Evolutionary conservation across 768 basidiomycete species (phyloP), one percentile per base, ranked within the genome.

Genomic region (Russula compacta): DNA sequence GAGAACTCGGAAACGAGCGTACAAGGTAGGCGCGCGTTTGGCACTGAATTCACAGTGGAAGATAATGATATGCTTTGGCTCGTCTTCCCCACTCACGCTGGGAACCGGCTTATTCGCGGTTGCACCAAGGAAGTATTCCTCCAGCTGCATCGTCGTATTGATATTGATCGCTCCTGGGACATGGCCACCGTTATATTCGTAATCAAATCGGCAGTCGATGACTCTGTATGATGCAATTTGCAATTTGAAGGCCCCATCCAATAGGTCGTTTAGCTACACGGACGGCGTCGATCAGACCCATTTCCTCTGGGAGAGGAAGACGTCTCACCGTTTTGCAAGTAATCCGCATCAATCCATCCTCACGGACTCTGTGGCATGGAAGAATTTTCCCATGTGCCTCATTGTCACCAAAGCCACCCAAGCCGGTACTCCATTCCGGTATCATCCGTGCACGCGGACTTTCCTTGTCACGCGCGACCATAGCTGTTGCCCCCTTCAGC

Each of bases 21-120:
- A 95, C 95, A 95, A 92, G 9, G 95, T 95, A 1, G 97, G 97
- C 0, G 94, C 97, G 46, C 97, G 81, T 74, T 97, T 97, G 17
- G 83, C 87, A 65, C 91, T 94, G 70, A 98, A 98, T 74, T 99
- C 97, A 77, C 97, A 99, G 70, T 99, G 97, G 79, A 99, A 98
- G 49, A 99, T 81, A 44, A 98, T 74, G 36, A 98, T 76, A 1
- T 88, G 93, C 76, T 95, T 95, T 73, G 79, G 81, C 14, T 76
- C 75, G 0, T 72, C 58, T 66, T 94, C 88, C 21, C 91, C 89
- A 71, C 92, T 94, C 43, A 82, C 77, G 38, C 85, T 86, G 5
- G 87, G 82, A 59, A 72, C 76, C 10, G 89, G 87, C 71, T 80
- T 85, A 58, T 73, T 75, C 64, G 77, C 70, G 61, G 72, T 76